Conservation (phyloP, 768 basidiomycete species). For the Termitomyces sp. region DNA sequence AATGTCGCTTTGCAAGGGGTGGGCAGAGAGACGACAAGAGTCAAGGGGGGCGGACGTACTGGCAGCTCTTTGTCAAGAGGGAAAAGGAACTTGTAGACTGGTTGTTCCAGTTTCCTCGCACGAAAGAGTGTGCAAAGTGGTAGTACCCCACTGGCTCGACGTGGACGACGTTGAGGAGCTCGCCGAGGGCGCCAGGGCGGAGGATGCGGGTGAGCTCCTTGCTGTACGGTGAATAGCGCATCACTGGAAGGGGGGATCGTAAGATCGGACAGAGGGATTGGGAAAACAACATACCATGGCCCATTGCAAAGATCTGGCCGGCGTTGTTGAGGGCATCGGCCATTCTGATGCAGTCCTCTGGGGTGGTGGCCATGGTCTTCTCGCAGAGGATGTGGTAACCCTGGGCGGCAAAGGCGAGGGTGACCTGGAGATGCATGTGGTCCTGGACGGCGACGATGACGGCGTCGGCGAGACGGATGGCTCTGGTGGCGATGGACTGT, state of each 20-base stretch:
- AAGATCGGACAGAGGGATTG: neutral
- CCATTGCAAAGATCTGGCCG: conserved; percentile 77
- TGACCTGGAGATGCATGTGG: conserved; percentile 69
- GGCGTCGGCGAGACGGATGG: conserved; percentile 75
- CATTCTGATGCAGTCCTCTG: conserved; percentile 73
- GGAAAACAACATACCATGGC: conserved; percentile 58
- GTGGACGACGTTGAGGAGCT: conserved; percentile 78
- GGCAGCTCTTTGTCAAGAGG: conserved; percentile 88
- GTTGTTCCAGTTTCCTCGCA: conserved; percentile 75
- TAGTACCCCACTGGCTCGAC: conserved; percentile 84
- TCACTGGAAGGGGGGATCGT: conserved; percentile 38
- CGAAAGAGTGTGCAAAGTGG: conserved; percentile 89
- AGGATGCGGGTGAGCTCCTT: conserved; percentile 65
- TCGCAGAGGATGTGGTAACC: conserved; percentile 90
- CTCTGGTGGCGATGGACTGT: conserved; percentile 56
- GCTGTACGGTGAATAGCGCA: conserved; percentile 85
- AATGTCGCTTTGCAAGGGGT: conserved; percentile 54
- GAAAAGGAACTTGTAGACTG: conserved; percentile 72
- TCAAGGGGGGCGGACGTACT: conserved; percentile 41
- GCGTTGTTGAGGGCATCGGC: conserved; percentile 64
- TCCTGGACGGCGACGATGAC: conserved; percentile 81
- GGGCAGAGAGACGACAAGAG: neutral
- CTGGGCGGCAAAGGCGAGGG: conserved; percentile 69
- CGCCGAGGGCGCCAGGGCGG: conserved; percentile 65
- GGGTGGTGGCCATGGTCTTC: conserved; percentile 83